A percentile compares a stretch with the other conserved stretches of the same genome.
These are phyloP conservation scores for Mallotus japonicus DNA, from an alignment of 441 rosid species.

Conservation along the genomic window DNA sequence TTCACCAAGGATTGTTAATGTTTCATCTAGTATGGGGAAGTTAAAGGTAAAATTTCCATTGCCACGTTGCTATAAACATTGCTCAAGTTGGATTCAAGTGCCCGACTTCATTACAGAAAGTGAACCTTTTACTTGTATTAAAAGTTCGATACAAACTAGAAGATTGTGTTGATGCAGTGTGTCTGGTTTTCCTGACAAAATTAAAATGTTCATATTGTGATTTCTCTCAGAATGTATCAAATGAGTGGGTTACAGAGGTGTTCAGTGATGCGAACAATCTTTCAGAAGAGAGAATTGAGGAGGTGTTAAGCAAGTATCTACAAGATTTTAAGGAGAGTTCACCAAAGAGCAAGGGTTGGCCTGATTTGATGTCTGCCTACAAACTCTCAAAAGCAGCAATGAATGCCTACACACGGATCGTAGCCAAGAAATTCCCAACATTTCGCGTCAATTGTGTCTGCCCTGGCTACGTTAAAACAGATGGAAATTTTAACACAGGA, in stretches of 20 bases:
- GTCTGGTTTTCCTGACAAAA: too few species aligned
- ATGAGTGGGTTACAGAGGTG: constrained; percentile 30
- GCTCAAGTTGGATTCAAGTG: background rate
- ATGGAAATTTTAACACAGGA: constrained; percentile 30
- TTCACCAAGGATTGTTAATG: constrained; percentile 40
- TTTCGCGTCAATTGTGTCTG: constrained; percentile 33
- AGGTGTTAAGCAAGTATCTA: constrained; percentile 27
- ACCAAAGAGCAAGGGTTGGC: constrained; percentile 36
- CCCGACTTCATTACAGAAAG: too few species aligned
- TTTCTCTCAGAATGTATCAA: constrained; percentile 23
- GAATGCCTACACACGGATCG: constrained; percentile 44
- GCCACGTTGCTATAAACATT: background rate
- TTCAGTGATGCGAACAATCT: constrained; percentile 33
- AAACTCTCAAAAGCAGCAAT: constrained; percentile 33
- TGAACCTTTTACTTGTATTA: too few species aligned
- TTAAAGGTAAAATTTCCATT: constrained; percentile 25
- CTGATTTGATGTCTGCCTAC: constrained; percentile 24
- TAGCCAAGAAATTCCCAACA: constrained; percentile 31
- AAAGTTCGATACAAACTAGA: too few species aligned
- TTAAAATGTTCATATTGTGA: too few species aligned
- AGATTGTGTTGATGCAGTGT: too few species aligned
- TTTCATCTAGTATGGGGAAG: constrained; percentile 29
- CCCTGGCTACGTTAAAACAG: constrained; percentile 45
- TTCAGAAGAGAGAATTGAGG: constrained; percentile 37
- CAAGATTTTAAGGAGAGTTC: constrained; percentile 36